These are phyloP conservation scores for Salix suchowensis DNA, from an alignment of 345 rosid species.

Conservation along the genomic window DNA sequence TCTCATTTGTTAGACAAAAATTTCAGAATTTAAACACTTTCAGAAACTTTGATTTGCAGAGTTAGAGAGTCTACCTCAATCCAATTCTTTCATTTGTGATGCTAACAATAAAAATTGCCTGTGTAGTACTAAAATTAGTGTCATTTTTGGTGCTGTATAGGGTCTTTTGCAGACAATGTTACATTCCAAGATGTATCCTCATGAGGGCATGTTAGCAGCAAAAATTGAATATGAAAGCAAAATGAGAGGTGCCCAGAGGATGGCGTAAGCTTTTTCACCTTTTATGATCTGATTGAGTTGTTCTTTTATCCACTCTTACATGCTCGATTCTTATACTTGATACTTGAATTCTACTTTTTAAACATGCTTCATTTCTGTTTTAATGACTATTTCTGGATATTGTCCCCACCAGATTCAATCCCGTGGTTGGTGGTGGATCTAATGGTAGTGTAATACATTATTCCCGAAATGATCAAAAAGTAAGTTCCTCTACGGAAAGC, in stretches of 20 bases:
- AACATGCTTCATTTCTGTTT: neutral
- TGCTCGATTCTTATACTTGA: neutral
- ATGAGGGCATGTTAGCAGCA: slow-evolving; percentile 72
- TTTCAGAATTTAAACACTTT: too few relatives aligned
- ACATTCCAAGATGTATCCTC: slow-evolving; percentile 69
- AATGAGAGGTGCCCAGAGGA: slow-evolving; percentile 91
- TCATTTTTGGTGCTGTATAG: slow-evolving; percentile 34
- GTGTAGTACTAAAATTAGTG: neutral
- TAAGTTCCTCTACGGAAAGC: slow-evolving; percentile 31
- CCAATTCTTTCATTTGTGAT: neutral
- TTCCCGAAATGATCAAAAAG: slow-evolving; percentile 88
- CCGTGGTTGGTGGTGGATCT: slow-evolving; percentile 92
- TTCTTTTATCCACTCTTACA: neutral
- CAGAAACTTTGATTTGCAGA: too few relatives aligned
- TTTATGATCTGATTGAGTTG: slow-evolving; percentile 4
- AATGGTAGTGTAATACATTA: slow-evolving; percentile 91
- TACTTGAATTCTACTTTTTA: neutral
- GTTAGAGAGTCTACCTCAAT: too few relatives aligned
- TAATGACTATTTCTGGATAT: slow-evolving; percentile 1
- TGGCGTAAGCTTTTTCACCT: slow-evolving; percentile 68
- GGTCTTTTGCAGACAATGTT: slow-evolving; percentile 88
- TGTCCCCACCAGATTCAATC: slow-evolving; percentile 60
- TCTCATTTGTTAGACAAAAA: too few relatives aligned
- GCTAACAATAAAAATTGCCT: neutral
- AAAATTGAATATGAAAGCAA: slow-evolving; percentile 90